Evolutionary conservation across 2,329 filamentous ascomycete species (phyloP), one percentile per base, ranked within the genome.

Genomic region (Teratosphaeriaceae sp.): DNA sequence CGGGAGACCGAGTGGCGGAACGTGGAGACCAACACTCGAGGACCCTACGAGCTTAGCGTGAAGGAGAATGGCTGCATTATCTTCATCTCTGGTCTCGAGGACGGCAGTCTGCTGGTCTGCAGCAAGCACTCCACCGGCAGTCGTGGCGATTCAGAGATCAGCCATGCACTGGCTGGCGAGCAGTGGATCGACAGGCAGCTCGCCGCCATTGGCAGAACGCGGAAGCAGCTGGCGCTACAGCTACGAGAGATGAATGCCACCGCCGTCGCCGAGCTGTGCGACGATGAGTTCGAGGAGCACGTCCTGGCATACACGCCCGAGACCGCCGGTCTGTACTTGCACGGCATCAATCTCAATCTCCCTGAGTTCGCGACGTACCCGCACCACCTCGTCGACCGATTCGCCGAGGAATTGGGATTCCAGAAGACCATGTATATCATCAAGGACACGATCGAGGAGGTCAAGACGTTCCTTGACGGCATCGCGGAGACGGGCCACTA

Each of bases 61-160:
- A 98, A 98, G 69, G 92, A 98, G 67, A 98, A 98, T 58, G 92
- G 92, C n/a, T 98, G 92, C 65, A 98, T 98, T 65, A 96, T 98
- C 54, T 98, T 98, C 70, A 81, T 98, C 34, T 84, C 88, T 13
- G 92, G 89, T 12, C 73, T 98, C 18, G 86, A 94, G 57, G 89
- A 96, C 57, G 89, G 80, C 26, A 88, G 86, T 1, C 72, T 98
- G 8, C 72, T 98, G 6, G 89, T 98, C n/a, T 97, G 90, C 76
- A 97, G 90, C 74, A 98, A 98, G 62, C 92, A 98, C 64, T 97
- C 92, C 0, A 97, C 89, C 0, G 92, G 92, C 5, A 72, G 79
- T 19, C 78, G 90, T n/a, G 67, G 66, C 18, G 87, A 94, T 59
- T 67, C 72, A 4, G 75, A 80, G 22, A 52, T 85, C 44, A 96